A percentile compares a stretch with the other conserved stretches of the same genome.
phyloP scores from a whole-genome alignment of 2,329 filamentous ascomycete genomes.

The Aureobasidium lini region DNA sequence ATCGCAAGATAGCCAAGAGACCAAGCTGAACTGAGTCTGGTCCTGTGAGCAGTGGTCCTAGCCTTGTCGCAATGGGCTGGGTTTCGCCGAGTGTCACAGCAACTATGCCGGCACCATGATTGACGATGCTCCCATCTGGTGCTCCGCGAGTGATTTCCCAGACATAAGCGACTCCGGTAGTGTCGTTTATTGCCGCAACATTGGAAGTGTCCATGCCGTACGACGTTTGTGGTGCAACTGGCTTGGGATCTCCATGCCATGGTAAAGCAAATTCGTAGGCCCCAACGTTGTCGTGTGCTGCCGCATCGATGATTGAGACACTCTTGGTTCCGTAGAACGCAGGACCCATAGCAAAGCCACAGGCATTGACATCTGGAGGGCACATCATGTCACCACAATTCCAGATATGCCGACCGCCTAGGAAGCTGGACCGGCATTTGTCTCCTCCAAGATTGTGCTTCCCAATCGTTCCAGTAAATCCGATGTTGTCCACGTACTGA shows the following conservation, averaged over 20 bases:
- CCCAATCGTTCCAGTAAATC: neutral
- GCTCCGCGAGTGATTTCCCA: slow-evolving; percentile 14
- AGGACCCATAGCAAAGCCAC: slow-evolving; percentile 12
- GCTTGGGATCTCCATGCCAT: slow-evolving; percentile 8
- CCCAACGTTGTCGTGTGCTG: neutral
- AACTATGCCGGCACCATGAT: slow-evolving; percentile 9
- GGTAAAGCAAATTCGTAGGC: neutral
- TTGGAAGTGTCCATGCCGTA: slow-evolving; percentile 14
- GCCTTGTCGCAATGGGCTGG: slow-evolving; percentile 8
- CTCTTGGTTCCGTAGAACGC: slow-evolving; percentile 11
- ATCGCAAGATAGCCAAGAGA: neutral
- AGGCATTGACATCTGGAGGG: neutral
- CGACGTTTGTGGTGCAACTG: neutral
- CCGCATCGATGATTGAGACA: slow-evolving; percentile 5
- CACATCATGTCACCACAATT: slow-evolving; percentile 14
- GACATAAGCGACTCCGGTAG: slow-evolving; percentile 7
- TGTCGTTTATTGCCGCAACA: slow-evolving; percentile 5
- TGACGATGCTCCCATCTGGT: neutral
- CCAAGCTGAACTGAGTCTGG: neutral
- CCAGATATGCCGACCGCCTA: slow-evolving; percentile 9
- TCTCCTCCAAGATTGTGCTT: slow-evolving; percentile 4
- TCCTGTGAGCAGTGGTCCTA: slow-evolving; percentile 8
- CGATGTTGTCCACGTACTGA: slow-evolving; percentile 4
- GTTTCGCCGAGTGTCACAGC: slow-evolving; percentile 6
- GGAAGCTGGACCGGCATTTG: slow-evolving; percentile 11